Percentiles rank a stretch among this genome's conserved stretches.
These are phyloP conservation scores for Tulasnella sp. DNA, from an alignment of 768 basidiomycete species.

Conservation along the genomic window DNA sequence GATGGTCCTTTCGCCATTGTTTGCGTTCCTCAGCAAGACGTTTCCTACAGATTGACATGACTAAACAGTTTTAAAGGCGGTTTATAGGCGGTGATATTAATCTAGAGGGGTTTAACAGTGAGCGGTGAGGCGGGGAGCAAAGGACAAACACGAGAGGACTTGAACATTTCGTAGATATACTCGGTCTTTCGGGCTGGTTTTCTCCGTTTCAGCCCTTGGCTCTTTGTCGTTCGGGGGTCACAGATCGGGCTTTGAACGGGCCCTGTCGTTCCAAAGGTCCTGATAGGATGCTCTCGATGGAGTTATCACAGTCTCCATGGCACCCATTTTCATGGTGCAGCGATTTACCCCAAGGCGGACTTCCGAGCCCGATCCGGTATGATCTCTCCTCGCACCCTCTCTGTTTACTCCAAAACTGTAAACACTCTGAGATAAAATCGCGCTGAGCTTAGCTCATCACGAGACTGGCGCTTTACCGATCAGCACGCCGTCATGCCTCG, in stretches of 20 bases:
- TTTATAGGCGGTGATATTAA: neutral
- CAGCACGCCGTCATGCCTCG: neutral
- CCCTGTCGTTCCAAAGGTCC: no score
- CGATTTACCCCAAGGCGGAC: no score
- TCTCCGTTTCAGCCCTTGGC: neutral
- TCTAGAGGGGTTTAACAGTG: neutral
- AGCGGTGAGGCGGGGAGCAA: conserved; percentile 5
- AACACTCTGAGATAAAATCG: neutral
- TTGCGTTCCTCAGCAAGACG: conserved; percentile 96
- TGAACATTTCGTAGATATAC: conserved; percentile 9
- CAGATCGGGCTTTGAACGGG: no score
- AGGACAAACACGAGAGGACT: neutral
- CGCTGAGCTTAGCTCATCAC: neutral
- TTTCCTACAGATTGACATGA: conserved; percentile 66
- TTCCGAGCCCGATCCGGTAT: no score
- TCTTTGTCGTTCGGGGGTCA: no score
- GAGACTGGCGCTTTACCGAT: neutral
- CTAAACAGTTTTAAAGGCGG: neutral
- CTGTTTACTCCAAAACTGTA: neutral
- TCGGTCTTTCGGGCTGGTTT: neutral
- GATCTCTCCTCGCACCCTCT: neutral
- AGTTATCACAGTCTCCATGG: no score
- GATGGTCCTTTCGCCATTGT: conserved; percentile 98
- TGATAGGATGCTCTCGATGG: no score
- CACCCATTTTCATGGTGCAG: no score